phyloP scores from a whole-genome alignment of 495 filamentous ascomycete species.

The Podospora anserina region DNA sequence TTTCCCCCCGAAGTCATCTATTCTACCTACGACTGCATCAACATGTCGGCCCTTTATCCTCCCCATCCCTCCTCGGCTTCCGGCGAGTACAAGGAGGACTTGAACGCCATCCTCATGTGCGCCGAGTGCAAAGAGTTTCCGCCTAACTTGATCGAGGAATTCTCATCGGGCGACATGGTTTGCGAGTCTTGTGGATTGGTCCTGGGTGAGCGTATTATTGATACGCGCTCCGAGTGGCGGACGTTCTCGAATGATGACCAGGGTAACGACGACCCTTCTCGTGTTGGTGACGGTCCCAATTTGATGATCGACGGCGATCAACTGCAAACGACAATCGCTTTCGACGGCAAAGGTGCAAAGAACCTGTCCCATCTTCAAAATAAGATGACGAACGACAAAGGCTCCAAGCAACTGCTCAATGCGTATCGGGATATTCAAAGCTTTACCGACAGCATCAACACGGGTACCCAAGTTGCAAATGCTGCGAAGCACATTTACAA shows the following conservation, averaged over 20 bases:
- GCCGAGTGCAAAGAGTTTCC: conserved; percentile 86
- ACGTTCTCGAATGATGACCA: conserved; percentile 98
- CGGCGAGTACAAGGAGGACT: conserved; percentile 52
- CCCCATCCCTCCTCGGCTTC: conserved; percentile 17
- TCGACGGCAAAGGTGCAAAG: conserved; percentile 64
- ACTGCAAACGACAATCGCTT: conserved; percentile 84
- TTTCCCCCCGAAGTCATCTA: too few relatives aligned
- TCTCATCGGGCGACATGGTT: conserved; percentile 85
- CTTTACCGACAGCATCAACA: conserved; percentile 79
- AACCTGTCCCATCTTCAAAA: conserved; percentile 85
- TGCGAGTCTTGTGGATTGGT: conserved; percentile 92
- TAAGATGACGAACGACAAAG: conserved; percentile 78
- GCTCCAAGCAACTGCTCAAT: conserved; percentile 71
- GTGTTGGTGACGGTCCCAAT: conserved; percentile 92
- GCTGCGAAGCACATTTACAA: conserved; percentile 93
- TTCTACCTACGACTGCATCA: background rate
- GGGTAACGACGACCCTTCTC: conserved; percentile 87
- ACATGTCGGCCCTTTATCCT: conserved; percentile 16
- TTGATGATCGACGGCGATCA: conserved; percentile 86
- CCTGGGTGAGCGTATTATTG: conserved; percentile 82
- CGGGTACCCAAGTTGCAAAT: conserved; percentile 74
- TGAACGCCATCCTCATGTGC: conserved; percentile 80
- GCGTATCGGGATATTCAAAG: conserved; percentile 89
- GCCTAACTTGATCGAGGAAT: conserved; percentile 89
- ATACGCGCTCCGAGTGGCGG: conserved; percentile 95